Base-by-base conservation (phyloP, 2,329 filamentous ascomycete genomes). In the Apiospora malaysiana region DNA sequence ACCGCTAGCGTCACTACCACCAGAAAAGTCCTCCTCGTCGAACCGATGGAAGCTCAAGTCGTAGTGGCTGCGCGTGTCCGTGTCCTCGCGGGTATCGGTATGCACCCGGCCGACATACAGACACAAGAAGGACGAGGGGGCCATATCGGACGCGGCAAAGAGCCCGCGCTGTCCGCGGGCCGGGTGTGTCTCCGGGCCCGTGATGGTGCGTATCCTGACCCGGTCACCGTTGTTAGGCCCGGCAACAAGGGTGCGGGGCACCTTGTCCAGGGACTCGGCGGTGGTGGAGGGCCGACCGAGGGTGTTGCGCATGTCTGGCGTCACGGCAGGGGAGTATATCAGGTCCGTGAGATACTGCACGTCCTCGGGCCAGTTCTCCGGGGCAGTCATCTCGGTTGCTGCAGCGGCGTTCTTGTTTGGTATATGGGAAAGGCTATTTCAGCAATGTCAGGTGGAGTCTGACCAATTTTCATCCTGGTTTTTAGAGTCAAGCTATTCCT, bases 281-380 rank as follows among this genome's bases (percentile, higher is more conserved):
- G 65, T 46, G 40, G 65, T 67, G 23, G 65, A 67, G 40, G 40
- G 65, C 42, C 42, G 40, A 23, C 65, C 65, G 0, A 67, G 65
- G 40, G 43, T 42, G 42, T 45, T 46, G 65, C 65, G 65, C 65
- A 46, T 45, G n/a, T 67, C 65, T 16, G 65, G 42, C 14, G 65
- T 45, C 6, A 67, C 65, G 40, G 65, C 65, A 5, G 40, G 40
- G 7, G 65, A 67, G 42, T 67, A 67, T 9, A 25, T n/a, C n/a
- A 67, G 65, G 25, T 67, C 65, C 8, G 40, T 46, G 40, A 67
- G 65, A 7, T 67, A 67, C 25, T 46, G 65, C 42, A 67, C 40
- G 9, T 67, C 65, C 45, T 43, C 40, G 6, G 65, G 65, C 65
- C 65, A 67, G 43, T 67, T 67, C 40, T 67, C 65, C 25, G 65